Conservation (phyloP, 1,284 basidiomycete species). For the Melampsora larici-populina region DNA sequence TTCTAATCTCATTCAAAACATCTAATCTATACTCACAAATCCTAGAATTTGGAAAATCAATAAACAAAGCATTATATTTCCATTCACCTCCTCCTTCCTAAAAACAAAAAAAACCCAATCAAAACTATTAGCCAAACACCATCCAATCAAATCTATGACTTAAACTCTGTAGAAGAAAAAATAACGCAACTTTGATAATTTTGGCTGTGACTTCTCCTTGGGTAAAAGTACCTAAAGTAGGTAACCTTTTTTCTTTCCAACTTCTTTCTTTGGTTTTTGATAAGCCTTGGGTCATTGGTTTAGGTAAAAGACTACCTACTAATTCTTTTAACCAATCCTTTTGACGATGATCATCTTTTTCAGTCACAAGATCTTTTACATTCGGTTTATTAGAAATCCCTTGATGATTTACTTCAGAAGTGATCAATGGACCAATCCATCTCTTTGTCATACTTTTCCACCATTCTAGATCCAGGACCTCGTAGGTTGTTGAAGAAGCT, state of each 20-base stretch:
- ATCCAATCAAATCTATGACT: too few relatives aligned
- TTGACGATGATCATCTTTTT: too few relatives aligned
- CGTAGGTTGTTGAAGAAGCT: not conserved
- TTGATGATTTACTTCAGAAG: constrained; percentile 8
- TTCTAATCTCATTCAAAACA: constrained; percentile 21
- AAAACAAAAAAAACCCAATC: not conserved
- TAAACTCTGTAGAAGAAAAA: too few relatives aligned
- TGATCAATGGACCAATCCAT: constrained; percentile 28
- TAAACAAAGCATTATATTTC: constrained; percentile 25
- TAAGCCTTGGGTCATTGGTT: constrained; percentile 1
- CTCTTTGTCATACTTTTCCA: not conserved
- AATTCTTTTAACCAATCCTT: constrained; percentile 10
- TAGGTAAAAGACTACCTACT: constrained; percentile 15
- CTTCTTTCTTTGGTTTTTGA: not conserved
- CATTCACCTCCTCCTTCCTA: constrained; percentile 29
- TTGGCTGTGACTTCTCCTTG: constrained; percentile 29
- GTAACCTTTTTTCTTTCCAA: constrained; percentile 8
- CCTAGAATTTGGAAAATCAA: constrained; percentile 31
- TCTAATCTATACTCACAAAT: constrained; percentile 16
- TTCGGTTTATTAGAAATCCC: not conserved
- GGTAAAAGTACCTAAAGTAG: not conserved
- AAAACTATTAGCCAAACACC: too few relatives aligned
- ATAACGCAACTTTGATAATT: constrained; percentile 20
- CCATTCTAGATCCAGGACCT: constrained; percentile 17
- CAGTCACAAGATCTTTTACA: not conserved